Evolutionary conservation across 441 rosid genomes (phyloP).

Genomic region (Isatis lusitanica): DNA sequence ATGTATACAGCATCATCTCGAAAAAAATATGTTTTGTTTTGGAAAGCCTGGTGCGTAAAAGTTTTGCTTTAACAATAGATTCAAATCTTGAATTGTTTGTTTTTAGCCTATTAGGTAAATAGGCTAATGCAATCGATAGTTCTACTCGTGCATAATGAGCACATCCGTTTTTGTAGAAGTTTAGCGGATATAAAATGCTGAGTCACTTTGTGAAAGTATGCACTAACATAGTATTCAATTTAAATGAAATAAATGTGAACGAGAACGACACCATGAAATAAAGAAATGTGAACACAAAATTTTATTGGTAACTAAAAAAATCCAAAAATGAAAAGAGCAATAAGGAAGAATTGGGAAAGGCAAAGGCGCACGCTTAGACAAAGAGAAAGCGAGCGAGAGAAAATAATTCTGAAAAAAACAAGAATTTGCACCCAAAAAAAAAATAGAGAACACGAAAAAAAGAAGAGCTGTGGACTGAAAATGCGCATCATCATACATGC

Average conservation of each 20-base stretch:
- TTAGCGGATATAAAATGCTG: background rate
- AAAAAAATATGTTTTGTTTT: background rate
- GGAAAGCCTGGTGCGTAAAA: slow-evolving; percentile 6
- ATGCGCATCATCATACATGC: slow-evolving; percentile 33
- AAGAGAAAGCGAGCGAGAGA: slow-evolving; percentile 26
- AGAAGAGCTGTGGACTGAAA: slow-evolving; percentile 30
- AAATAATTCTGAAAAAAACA: background rate
- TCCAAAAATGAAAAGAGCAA: background rate
- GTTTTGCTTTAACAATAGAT: slow-evolving; percentile 4
- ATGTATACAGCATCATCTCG: background rate
- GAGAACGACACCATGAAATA: slow-evolving; percentile 1
- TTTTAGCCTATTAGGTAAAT: slow-evolving; percentile 2
- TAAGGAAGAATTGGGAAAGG: slow-evolving; percentile 12
- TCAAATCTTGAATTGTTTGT: background rate
- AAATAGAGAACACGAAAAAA: background rate
- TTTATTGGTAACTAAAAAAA: background rate
- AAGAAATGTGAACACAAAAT: slow-evolving; percentile 18
- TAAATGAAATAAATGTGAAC: slow-evolving; percentile 17
- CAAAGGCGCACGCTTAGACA: slow-evolving; percentile 37
- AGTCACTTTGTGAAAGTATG: slow-evolving; percentile 1
- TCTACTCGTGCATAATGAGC: background rate
- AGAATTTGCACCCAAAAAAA: background rate
- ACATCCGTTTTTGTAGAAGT: slow-evolving; percentile 9
- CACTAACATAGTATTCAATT: background rate
- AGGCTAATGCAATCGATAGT: slow-evolving; percentile 10